Base-by-base conservation (phyloP, 1,284 basidiomycete species). In the Naganishia albida region DNA sequence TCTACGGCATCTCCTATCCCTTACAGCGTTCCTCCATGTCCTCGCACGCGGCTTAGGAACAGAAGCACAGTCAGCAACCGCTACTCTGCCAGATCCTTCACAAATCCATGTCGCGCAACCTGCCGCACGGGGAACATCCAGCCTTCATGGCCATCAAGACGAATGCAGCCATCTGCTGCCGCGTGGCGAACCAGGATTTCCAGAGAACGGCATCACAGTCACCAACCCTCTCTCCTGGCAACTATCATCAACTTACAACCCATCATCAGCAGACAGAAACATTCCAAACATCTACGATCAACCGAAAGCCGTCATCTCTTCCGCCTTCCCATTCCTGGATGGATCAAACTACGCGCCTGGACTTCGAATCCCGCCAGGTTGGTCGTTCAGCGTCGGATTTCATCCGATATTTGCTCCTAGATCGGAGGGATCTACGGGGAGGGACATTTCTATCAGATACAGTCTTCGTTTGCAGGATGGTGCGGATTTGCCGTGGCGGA, bases 371-470 rank as follows among this genome's bases (percentile, higher is more conserved):
- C 93, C 91, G 0, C 85, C 85, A 1, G 80, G 82, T 34, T 96
- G 93, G 92, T 92, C 90, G 0, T 97, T 95, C 79, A 93, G 90
- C 71, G 83, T 97, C 65, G 94, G 93, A 12, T 87, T 96, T 71
- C 80, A 86, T 48, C 82, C 85, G 56, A 93, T 90, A 1, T 90
- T 88, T 75, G 16, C 51, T n/a, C 18, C 34, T 38, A 18, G 30
- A 13, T 34, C 78, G 15, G 53, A 66, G 34, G 23, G 23, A 56
- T 28, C 40, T 25, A 1, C 16, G 12, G 30, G 18, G 7, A 39
- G 3, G 6, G 7, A 8, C 2, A 16, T 53, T 2, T 30, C 4
- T 2, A 50, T 60, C 18, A 42, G 46, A 3, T 60, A 60, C 20
- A 49, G 20, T 18, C 57, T 60, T 13, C 38, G 46, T 16, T 26